phyloP scores from a whole-genome alignment of 805 yeast genomes.

The Starmera caribaea region DNA sequence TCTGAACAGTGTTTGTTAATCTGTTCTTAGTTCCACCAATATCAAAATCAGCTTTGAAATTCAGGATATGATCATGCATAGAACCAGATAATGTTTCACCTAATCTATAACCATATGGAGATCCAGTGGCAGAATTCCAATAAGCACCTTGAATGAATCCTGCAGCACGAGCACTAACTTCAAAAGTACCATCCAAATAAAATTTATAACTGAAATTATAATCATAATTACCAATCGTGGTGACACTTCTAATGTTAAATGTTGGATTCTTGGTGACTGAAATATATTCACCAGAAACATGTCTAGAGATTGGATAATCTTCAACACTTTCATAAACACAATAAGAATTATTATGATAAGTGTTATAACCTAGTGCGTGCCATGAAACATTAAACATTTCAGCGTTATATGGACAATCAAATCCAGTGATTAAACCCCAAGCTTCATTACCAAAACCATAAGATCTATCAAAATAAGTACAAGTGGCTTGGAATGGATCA shows the following conservation, averaged over 20 bases:
- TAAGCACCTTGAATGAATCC: constrained; percentile 22
- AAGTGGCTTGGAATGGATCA: constrained; percentile 21
- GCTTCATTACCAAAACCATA: constrained; percentile 22
- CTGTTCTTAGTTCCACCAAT: constrained; percentile 18
- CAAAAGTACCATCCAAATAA: constrained; percentile 19
- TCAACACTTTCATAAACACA: constrained; percentile 17
- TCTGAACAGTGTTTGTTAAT: constrained; percentile 8
- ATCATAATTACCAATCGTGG: constrained; percentile 19
- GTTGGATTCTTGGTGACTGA: constrained; percentile 16
- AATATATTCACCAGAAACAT: constrained; percentile 10
- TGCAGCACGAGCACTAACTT: constrained; percentile 20
- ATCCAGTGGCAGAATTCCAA: constrained; percentile 12
- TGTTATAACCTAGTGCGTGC: constrained; percentile 15
- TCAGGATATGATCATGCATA: constrained; percentile 20
- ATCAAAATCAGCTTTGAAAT: constrained; percentile 20
- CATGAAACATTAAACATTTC: constrained; percentile 19
- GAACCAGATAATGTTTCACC: constrained; percentile 19
- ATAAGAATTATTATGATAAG: constrained; percentile 17
- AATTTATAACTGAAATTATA: constrained; percentile 17
- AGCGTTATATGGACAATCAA: constrained; percentile 21
- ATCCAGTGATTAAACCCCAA: constrained; percentile 20
- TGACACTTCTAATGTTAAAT: constrained; percentile 15
- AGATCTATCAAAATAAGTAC: constrained; percentile 15
- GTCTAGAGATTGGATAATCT: constrained; percentile 17
- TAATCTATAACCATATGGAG: constrained; percentile 15